Evolutionary conservation across 31 red algal genomes (phyloP), one percentile per base, ranked within the genome.

Genomic region (Porphyra umbilicalis): DNA sequence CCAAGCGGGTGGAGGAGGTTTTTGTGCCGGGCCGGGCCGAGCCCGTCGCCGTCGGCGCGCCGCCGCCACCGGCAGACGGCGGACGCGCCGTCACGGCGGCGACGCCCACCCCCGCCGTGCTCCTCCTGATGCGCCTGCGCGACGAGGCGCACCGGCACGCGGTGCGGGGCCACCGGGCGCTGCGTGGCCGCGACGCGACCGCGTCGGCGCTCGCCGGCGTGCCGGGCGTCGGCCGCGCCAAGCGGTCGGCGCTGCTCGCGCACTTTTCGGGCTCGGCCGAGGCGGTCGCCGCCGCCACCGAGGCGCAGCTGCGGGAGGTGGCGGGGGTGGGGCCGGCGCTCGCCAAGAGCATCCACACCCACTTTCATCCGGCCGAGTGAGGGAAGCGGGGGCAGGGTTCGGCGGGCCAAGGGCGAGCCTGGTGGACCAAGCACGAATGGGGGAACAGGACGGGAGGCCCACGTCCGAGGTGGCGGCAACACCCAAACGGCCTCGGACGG

Each of bases 121-220:
- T 75, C 13, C 81, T 96, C 4, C 35, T 96, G 18, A 82, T 83
- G 34, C 87, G 82, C 16, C 36, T 92, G 14, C 81, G 94, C 35
- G 94, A 96, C 81, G 90, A 96, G 82, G 90, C 94, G 35, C 94
- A 96, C 78, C 84, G 88, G 30, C 77, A 77, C 33, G 94, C 94
- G 16, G 37, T 96, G 10, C 36, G 35, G 31, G 76, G 75, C 29
- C 94, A 96, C 77, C 90, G 94, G 15, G 75, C 36, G 20, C 83
- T 57, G 71, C 83, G 94, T 16, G 84, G 84, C 36, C 81, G 68
- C 40, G 83, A 85, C 8, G 46, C 77, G 9, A 32, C 88, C 71
- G 33, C 44, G 6, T 89, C 89, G 29, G 93, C 76, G 31, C 83
- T 95, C 31, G 89, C 84, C 37, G 36, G 75, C 14, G 77, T 95